phyloP scores from a whole-genome alignment of 2,329 filamentous ascomycete species.

The Fusarium tjaetaba region DNA sequence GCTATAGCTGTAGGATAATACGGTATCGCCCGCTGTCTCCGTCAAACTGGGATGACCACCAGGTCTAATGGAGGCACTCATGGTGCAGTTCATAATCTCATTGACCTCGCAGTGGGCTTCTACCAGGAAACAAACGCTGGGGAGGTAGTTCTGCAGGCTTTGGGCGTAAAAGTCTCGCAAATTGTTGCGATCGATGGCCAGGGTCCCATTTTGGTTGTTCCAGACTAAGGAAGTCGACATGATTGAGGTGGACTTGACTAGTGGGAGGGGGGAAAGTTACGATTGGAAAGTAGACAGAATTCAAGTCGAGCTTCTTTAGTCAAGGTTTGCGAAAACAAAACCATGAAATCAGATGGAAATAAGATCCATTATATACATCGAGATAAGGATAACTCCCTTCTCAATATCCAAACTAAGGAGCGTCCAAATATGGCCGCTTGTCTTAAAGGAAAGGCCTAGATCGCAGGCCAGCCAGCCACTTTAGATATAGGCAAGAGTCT shows the following conservation, averaged over 20 bases:
- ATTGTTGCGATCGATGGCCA: not conserved
- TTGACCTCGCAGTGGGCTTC: not conserved
- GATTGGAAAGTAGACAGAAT: not conserved
- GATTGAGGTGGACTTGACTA: fast-evolving
- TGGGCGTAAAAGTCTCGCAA: not conserved
- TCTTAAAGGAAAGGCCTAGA: not conserved
- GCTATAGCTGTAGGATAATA: not conserved
- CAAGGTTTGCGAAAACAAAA: fast-evolving
- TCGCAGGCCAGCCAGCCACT: not conserved
- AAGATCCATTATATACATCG: not conserved
- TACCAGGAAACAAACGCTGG: not conserved
- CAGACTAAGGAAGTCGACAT: not conserved
- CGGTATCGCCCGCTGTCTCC: not conserved
- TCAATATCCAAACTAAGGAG: fast-evolving
- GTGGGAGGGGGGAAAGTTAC: fast-evolving
- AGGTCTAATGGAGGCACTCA: not conserved
- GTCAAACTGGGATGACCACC: not conserved
- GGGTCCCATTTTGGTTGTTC: not conserved
- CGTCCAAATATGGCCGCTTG: not conserved
- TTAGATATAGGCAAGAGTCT: not conserved
- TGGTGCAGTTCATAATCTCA: fast-evolving
- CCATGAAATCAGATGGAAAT: fast-evolving
- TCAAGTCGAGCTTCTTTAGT: too few relatives aligned
- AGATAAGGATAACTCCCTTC: fast-evolving
- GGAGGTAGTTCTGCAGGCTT: not conserved